Conservation (phyloP, 2,329 filamentous ascomycete genomes). For the Chaetothyriales sp. region DNA sequence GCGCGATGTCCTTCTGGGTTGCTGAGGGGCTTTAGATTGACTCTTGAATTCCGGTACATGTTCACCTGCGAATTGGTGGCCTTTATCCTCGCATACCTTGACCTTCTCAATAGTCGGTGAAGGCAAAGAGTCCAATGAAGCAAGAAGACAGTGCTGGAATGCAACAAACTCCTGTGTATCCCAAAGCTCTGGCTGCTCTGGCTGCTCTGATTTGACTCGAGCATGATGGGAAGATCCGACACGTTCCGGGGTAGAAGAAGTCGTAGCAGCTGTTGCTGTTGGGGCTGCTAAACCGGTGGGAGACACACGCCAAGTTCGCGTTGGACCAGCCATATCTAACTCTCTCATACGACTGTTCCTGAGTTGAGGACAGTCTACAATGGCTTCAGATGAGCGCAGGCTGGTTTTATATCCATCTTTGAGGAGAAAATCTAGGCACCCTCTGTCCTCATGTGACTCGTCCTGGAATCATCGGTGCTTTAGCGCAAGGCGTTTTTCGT, state of each 20-base stretch:
- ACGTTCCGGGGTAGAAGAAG: neutral
- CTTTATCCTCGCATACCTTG: neutral
- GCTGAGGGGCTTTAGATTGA: neutral
- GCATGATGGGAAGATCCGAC: neutral
- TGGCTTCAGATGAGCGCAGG: neutral
- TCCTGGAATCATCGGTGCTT: no score
- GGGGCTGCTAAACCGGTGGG: neutral
- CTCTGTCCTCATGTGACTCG: no score
- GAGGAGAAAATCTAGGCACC: no score
- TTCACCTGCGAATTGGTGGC: neutral
- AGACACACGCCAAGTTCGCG: neutral
- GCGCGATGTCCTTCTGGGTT: neutral
- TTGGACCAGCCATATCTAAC: neutral
- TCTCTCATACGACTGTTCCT: neutral
- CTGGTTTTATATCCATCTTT: neutral
- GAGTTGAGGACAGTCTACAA: neutral
- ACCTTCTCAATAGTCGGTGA: neutral
- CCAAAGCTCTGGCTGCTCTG: neutral
- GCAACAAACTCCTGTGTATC: neutral
- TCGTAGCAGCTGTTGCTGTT: neutral
- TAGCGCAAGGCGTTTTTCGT: neutral
- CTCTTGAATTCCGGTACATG: neutral
- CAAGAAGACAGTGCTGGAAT: neutral
- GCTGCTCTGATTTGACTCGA: neutral
- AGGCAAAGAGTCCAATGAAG: neutral